These are phyloP conservation scores for Trametes villosa DNA, from an alignment of 768 basidiomycete genomes.

Conservation along the genomic window DNA sequence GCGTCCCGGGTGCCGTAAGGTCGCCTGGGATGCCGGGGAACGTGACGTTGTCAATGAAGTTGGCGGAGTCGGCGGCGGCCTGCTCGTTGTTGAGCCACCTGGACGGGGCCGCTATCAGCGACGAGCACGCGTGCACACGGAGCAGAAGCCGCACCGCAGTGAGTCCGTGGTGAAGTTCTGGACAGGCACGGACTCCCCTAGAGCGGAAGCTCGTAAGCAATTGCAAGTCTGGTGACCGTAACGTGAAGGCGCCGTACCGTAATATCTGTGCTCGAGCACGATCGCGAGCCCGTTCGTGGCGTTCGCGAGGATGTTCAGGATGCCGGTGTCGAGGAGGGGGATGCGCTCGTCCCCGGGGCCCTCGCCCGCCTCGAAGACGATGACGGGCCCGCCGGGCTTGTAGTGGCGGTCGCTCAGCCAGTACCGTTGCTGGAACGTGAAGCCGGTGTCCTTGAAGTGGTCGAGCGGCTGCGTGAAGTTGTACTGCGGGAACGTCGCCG, in stretches of 20 bases:
- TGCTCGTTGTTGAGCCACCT: slow-evolving; percentile 76
- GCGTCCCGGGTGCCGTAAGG: slow-evolving; percentile 67
- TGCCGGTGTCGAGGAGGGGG: slow-evolving; percentile 53
- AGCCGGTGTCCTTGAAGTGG: slow-evolving; percentile 64
- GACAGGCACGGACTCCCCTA: slow-evolving; percentile 81
- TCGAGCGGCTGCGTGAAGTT: slow-evolving; percentile 87
- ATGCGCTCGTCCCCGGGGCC: slow-evolving; percentile 70
- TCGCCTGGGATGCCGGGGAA: slow-evolving; percentile 68
- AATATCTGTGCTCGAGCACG: slow-evolving; percentile 91
- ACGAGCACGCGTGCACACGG: background rate
- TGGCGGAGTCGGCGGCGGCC: slow-evolving; percentile 83
- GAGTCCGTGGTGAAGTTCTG: slow-evolving; percentile 80
- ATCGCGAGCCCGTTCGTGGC: slow-evolving; percentile 86
- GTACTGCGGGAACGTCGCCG: slow-evolving; percentile 53
- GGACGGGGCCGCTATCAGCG: background rate
- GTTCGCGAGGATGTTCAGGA: slow-evolving; percentile 81
- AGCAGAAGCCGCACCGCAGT: slow-evolving; percentile 59
- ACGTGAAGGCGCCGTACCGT: slow-evolving; percentile 52
- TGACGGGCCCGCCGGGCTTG: slow-evolving; percentile 71
- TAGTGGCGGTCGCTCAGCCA: slow-evolving; percentile 87
- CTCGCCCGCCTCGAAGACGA: slow-evolving; percentile 89
- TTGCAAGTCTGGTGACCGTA: background rate
- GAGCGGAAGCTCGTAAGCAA: background rate
- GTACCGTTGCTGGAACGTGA: slow-evolving; percentile 84
- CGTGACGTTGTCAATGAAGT: slow-evolving; percentile 79